Conservation (phyloP, 2,329 filamentous ascomycete species). For the Alternaria sp. region DNA sequence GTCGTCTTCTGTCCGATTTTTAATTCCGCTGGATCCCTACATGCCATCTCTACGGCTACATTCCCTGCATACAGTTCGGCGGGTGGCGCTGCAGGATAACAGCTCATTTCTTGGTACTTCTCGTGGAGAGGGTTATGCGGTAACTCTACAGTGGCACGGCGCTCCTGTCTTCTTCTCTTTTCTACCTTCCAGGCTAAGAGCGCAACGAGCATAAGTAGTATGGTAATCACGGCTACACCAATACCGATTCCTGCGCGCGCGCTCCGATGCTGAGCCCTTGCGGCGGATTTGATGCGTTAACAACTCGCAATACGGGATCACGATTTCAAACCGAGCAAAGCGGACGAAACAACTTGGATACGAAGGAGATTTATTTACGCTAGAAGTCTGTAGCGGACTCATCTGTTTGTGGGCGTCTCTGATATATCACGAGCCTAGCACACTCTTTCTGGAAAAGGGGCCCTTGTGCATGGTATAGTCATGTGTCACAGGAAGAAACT, state of each 20-base stretch:
- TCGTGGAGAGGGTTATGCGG: not conserved
- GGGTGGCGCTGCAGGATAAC: not conserved
- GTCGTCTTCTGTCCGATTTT: not conserved
- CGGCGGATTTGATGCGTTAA: not conserved
- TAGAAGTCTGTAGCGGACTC: not conserved
- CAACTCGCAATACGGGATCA: not conserved
- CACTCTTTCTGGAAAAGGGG: not conserved
- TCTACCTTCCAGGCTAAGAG: not conserved
- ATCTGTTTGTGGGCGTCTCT: not conserved
- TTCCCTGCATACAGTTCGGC: not conserved
- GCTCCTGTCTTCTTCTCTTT: not conserved
- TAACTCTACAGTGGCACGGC: not conserved
- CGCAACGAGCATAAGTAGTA: not conserved
- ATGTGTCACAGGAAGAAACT: not conserved
- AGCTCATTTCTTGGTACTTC: not conserved
- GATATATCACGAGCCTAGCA: not conserved
- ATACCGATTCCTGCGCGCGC: constrained; percentile 1
- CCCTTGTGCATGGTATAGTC: not conserved
- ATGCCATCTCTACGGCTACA: not conserved
- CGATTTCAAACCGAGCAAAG: too few species aligned
- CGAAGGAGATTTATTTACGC: not conserved
- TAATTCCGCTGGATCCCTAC: not conserved
- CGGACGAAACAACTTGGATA: too few species aligned
- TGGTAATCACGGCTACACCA: not conserved
- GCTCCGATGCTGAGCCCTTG: not conserved